Evolutionary conservation across 768 basidiomycete genomes (phyloP), one percentile per base, ranked within the genome.

Genomic region (Asterophora parasitica): DNA sequence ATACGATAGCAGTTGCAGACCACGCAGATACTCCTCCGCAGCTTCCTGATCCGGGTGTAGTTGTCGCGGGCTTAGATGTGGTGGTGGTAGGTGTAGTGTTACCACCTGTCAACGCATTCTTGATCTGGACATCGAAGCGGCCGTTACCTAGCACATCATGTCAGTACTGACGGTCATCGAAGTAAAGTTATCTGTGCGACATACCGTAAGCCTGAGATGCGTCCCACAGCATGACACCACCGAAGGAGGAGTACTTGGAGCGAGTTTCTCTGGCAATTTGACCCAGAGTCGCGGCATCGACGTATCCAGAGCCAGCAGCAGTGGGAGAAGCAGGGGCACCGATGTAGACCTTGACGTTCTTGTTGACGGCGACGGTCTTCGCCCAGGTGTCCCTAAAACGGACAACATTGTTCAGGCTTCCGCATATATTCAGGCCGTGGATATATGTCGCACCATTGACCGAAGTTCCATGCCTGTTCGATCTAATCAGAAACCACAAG

Each of bases 221-320:
- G 46, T 70, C 70, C 71, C 69, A 71, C n/a, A 72, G 57, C 71
- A 72, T 68, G 28, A 77, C 63, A 32, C 79, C 79, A 15, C 78
- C 79, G 55, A 81, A 80, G 13, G 77, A 77, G 5, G 77, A 75
- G 54, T 68, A 81, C 44, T 71, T 61, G 30, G 66, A 57, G 23
- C 71, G 69, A 8, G 72, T 76, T 37, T 65, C 53, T 40, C 60
- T 55, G 2, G 72, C 69, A 37, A 78, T 72, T 44, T 50, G 65
- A 13, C 64, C 67, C 4, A 79, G 64, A 9, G 70, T 73, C 10
- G 60, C 55, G 13, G 69, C 70, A 49, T 71, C 67, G 43, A 78
- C 71, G 59, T 75, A 81, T n/a, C 79, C 79, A 19, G 73, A 72
- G 15, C 74, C 71, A 3, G 79, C 79, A 13, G 79, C 78, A 4